These are phyloP conservation scores for Mycena vitilis DNA, from an alignment of 768 basidiomycete genomes.

Conservation along the genomic window DNA sequence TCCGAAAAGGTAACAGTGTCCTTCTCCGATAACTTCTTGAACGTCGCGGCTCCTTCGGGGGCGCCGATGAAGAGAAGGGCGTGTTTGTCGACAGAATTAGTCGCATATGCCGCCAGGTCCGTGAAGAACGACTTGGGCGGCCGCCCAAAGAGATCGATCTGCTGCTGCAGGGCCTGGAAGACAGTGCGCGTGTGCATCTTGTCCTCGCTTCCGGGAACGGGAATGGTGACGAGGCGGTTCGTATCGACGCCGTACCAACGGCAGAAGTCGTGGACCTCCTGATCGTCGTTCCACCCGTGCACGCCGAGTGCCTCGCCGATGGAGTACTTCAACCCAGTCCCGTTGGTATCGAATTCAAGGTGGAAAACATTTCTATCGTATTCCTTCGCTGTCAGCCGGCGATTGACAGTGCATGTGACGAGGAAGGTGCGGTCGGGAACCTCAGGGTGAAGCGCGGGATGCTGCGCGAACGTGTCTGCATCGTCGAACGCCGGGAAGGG, in stretches of 20 bases:
- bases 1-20: constrained; percentile 96
- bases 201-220: constrained; percentile 71
- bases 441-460: constrained; percentile 87
- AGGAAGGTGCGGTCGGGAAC: constrained; percentile 90
- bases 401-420: constrained; percentile 93
- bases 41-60: constrained; percentile 89
- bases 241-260: constrained; percentile 91
- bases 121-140: constrained; percentile 97
- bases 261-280: constrained; percentile 91
- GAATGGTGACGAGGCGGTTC: constrained; percentile 82
- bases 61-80: constrained; percentile 93
- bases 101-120: constrained; percentile 84
- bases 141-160: constrained; percentile 95
- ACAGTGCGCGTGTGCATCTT: constrained; percentile 93
- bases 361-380: constrained; percentile 99
- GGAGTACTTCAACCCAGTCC: constrained; percentile 93
- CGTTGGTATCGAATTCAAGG: constrained; percentile 92
- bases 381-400: constrained; percentile 91
- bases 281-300: constrained; percentile 96
- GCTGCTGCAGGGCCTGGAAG: constrained; percentile 95
- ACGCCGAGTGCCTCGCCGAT: constrained; percentile 98
- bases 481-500: constrained; percentile 56
- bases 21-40: constrained; percentile 96
- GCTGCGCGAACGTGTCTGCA: constrained; percentile 61
- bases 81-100: constrained; percentile 74